phyloP scores from a whole-genome alignment of 2,329 filamentous ascomycete species.

The Nemania sp. region DNA sequence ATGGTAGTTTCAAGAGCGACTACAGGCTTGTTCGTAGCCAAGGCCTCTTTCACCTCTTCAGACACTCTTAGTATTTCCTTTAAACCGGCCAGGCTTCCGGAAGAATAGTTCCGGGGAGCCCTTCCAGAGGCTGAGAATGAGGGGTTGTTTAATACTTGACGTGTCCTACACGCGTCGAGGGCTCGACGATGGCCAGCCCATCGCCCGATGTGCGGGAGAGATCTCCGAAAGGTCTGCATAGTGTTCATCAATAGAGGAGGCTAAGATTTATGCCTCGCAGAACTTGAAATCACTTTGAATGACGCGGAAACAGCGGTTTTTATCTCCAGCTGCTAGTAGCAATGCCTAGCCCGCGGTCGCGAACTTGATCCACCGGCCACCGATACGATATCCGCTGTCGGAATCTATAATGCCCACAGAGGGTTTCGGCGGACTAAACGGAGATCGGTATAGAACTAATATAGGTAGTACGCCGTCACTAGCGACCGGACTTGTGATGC shows the following conservation, averaged over 20 bases:
- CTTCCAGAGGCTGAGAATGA: slow-evolving; percentile 38
- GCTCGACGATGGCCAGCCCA: slow-evolving; percentile 23
- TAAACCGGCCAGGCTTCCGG: slow-evolving; percentile 48
- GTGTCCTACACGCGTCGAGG: slow-evolving; percentile 12
- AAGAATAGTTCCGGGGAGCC: slow-evolving; percentile 28
- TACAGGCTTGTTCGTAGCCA: slow-evolving; percentile 80
- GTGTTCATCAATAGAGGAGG: not conserved
- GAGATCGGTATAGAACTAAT: not conserved
- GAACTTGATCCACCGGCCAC: not conserved
- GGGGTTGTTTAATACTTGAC: slow-evolving; percentile 8
- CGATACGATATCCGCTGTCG: not conserved
- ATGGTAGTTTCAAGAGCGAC: slow-evolving; percentile 96
- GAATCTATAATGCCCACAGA: not conserved
- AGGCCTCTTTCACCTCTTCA: slow-evolving; percentile 83
- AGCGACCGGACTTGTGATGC: not conserved
- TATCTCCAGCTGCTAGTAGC: not conserved
- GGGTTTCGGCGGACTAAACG: not conserved
- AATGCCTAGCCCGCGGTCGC: not conserved
- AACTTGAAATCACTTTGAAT: not conserved
- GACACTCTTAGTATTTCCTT: slow-evolving; percentile 74
- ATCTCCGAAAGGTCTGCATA: slow-evolving; percentile 39
- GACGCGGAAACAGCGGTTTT: not conserved
- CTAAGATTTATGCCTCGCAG: not conserved
- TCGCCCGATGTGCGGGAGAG: slow-evolving; percentile 28
- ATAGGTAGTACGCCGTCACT: not conserved